Base-by-base conservation (phyloP, 176 grass and related monocot genomes). In the Secale cereale region DNA sequence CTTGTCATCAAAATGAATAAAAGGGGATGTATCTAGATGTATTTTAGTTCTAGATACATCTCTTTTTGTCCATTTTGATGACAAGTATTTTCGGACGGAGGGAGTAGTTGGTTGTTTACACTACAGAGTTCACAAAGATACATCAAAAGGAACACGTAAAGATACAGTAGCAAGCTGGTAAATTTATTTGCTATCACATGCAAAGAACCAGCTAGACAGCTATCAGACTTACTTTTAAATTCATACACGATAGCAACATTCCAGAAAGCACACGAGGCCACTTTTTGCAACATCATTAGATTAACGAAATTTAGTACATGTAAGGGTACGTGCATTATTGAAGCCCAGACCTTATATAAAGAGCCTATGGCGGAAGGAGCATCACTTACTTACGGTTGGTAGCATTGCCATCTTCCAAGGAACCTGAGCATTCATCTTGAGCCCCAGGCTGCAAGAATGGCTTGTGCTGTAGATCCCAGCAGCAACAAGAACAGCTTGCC, bases 211-310 rank as follows among this genome's bases (percentile, higher is more conserved):
- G 19, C 27, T 74, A 76, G 27, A 10, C 45, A 54, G 45, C 27
- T 76, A 76, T 76, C 73, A 54, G 27, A 10, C 73, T 80, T 50
- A 84, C 60, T 87, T 91, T 65, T 29, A 41, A 87, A 26, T 29
- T 25, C 35, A 61, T 39, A 68, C 84, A 87, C 76, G 85, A 91
- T 76, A 39, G 89, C 85, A 87, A 87, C 81, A 63, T 80, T 81
- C 76, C 81, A 87, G 85, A 90, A 87, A 83, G 75, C 59, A 87
- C 89, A 90, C 20, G 68, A 76, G 20, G 37, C 46, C 43, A 45
- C 76, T 29, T 77, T 59, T 67, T 45, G 48, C 67, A 60, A 22
- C 29, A 68, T 31, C 28, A 14, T 56, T 90, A 12, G 50, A 83
- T 68, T 37, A 39, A 50, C 16, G 40, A 68, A 36, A 36, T 37